Evolutionary conservation across 352 stramenopile genomes (phyloP), one percentile per base, ranked within the genome.

Genomic region (Globisporangium abappressorium): DNA sequence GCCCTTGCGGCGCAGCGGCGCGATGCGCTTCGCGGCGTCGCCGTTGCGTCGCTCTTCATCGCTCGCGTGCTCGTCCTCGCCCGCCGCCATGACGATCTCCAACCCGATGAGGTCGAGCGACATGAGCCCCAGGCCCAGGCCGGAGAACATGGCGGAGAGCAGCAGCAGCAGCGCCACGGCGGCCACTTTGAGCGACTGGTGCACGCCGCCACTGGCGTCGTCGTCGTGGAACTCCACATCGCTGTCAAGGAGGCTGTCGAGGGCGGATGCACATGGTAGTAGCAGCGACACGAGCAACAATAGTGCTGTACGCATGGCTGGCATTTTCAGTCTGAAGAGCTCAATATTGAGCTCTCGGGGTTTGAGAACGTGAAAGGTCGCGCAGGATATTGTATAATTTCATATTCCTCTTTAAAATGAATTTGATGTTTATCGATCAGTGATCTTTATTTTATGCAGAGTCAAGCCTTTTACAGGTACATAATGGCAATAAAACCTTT

Each of bases 61-160:
- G 6, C 83, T 95, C 51, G 88, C 80, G 47, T 80, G 67, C 54
- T 83, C 78, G 75, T 99, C 92, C 53, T 94, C 91, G n/a, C 95
- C 94, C 5, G 82, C 81, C 5, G 85, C 84, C 69, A 98, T 93
- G 62, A 99, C 94, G 62, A 99, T 99, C 79, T 99, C 92, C 26
- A 99, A 82, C 4, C 94, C 96, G 26, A 97, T 99, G 64, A 97
- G 94, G 78, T 99, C 97, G 8, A 99, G 84, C 20, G 95, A 97
- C 86, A 99, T 97, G 62, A 99, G 81, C 5, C 97, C 97, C 20
- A 99, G 85, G 1, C 96, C 98, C 22, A 99, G 79, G 0, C 97
- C 97, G 8, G 84, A 91, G 69, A 99, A 99, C 15, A 97, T 72
- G 20, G 84, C 95, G 0, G 96, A 99, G 26, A 99, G 76, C 22